Evolutionary conservation across 2,329 filamentous ascomycete genomes (phyloP).

Genomic region (Aspergillus costaricaensis): DNA sequence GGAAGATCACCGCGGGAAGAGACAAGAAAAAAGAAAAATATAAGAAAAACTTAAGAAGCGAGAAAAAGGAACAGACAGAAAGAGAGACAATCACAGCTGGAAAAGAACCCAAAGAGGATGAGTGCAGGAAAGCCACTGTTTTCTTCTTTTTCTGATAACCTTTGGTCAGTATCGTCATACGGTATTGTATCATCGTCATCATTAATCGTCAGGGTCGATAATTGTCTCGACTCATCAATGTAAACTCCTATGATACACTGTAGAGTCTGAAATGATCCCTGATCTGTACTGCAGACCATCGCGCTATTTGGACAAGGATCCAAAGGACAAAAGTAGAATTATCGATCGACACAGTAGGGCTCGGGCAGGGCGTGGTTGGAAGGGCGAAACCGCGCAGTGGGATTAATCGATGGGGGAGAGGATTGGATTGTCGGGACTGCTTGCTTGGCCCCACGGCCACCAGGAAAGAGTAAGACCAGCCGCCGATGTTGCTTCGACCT

Average conservation of each 20-base stretch:
- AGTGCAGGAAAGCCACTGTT: neutral
- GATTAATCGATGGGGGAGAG: neutral
- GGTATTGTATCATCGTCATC: constrained; percentile 2
- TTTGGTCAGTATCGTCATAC: constrained; percentile 5
- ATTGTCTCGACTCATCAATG: neutral
- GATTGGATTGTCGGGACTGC: constrained; percentile 8
- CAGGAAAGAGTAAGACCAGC: constrained; percentile 13
- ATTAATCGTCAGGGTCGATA: neutral
- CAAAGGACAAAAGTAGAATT: neutral
- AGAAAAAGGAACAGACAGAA: neutral
- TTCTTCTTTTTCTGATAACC: neutral
- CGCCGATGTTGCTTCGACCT: constrained; percentile 14
- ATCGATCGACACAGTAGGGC: neutral
- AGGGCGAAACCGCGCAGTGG: neutral
- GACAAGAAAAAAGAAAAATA: neutral
- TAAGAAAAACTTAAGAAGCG: neutral
- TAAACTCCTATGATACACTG: neutral
- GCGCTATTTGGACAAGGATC: neutral
- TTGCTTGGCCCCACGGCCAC: constrained; percentile 17
- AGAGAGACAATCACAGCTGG: neutral
- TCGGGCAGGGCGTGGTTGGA: constrained; percentile 4
- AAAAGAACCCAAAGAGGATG: neutral
- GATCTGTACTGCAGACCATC: neutral
- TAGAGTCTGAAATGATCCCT: neutral
- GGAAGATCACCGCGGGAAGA: neutral